Conservation (phyloP, 331 rosid genomes). For the Ulmus americana region DNA sequence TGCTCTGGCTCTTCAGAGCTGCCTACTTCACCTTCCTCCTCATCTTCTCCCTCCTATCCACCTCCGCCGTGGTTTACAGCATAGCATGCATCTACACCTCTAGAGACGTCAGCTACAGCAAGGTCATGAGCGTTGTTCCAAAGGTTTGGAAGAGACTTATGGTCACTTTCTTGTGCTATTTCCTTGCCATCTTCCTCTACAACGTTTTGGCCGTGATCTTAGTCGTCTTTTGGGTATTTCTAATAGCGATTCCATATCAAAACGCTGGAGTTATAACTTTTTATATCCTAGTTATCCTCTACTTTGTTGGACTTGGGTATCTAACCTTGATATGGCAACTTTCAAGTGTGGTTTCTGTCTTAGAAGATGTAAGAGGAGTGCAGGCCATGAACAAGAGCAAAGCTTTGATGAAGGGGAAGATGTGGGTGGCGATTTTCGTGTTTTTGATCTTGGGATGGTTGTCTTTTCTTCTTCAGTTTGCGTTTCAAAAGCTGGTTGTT, state of each 20-base stretch:
- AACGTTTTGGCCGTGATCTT: background rate
- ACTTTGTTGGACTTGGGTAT: slow-evolving; percentile 18
- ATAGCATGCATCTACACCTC: background rate
- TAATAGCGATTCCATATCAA: background rate
- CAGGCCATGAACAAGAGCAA: slow-evolving; percentile 26
- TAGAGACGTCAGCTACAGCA: background rate
- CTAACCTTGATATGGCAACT: slow-evolving; percentile 24
- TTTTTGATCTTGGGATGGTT: background rate
- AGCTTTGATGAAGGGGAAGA: slow-evolving; percentile 16
- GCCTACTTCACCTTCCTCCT: background rate
- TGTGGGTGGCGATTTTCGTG: background rate
- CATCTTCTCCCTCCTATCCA: background rate
- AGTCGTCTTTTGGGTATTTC: background rate
- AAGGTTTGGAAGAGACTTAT: background rate
- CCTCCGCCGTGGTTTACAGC: background rate
- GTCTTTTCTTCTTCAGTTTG: background rate
- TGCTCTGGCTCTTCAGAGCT: too few relatives aligned
- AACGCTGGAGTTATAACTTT: background rate
- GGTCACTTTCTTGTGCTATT: background rate
- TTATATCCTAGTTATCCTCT: background rate
- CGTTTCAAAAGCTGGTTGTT: background rate
- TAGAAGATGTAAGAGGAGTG: slow-evolving; percentile 23
- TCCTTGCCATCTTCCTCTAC: background rate
- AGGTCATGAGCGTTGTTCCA: background rate
- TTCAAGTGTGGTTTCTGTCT: slow-evolving; percentile 25